Evolutionary conservation across 2,329 filamentous ascomycete species (phyloP).

Genomic region (Xylaria sp.): DNA sequence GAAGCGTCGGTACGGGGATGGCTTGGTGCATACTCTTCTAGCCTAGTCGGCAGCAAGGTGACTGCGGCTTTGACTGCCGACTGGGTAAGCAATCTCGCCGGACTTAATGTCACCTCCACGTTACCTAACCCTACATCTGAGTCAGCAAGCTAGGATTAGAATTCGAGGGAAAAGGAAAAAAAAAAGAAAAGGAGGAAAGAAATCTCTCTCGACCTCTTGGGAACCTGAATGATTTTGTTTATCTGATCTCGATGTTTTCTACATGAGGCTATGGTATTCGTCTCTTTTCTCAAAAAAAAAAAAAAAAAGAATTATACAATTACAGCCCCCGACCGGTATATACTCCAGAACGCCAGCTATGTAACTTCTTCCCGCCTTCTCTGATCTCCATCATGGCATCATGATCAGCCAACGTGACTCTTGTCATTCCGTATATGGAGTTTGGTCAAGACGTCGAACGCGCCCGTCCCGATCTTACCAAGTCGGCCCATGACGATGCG

Average conservation of each 20-base stretch:
- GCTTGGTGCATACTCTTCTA: too few species aligned
- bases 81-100: too few species aligned
- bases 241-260: constrained; percentile 22
- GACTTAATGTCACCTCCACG: too few species aligned
- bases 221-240: not conserved
- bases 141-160: too few species aligned
- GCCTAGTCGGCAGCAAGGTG: not conserved
- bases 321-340: not conserved
- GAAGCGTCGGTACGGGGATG: not conserved
- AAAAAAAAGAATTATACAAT: constrained; percentile 6
- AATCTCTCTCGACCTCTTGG: not conserved
- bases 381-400: not conserved
- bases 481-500: constrained; percentile 88
- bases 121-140: too few species aligned
- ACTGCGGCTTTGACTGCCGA: not conserved
- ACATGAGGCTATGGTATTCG: constrained; percentile 9
- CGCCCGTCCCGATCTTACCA: constrained; percentile 86
- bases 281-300: too few species aligned
- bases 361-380: not conserved
- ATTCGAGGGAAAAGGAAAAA: too few species aligned
- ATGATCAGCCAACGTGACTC: constrained; percentile 42
- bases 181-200: too few species aligned
- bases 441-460: constrained; percentile 84
- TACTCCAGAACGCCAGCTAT: constrained; percentile 31
- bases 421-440: constrained; percentile 65